These are phyloP conservation scores for Plectosphaerella sp. DNA, from an alignment of 2,329 filamentous ascomycete species.

Conservation along the genomic window DNA sequence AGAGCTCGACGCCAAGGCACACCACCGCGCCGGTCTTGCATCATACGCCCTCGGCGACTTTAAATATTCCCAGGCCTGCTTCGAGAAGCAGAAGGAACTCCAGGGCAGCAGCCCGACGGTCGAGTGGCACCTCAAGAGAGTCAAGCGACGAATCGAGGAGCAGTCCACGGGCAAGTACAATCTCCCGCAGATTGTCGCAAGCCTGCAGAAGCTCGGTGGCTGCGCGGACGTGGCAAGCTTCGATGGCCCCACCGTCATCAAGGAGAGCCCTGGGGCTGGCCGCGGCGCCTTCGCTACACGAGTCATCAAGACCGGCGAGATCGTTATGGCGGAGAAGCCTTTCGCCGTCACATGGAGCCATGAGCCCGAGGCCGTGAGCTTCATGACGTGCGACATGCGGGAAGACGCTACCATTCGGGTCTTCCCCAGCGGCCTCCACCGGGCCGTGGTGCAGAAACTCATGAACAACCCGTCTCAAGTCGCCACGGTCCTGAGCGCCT, in stretches of 20 bases:
- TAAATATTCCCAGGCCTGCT: conserved; percentile 15
- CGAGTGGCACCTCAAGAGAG: conserved; percentile 12
- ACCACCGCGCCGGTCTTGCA: conserved; percentile 23
- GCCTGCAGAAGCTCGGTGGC: conserved; percentile 19
- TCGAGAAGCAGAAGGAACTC: conserved; percentile 16
- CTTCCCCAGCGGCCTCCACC: conserved; percentile 24
- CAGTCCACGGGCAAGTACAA: conserved; percentile 15
- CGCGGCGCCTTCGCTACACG: conserved; percentile 30
- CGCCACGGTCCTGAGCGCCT: conserved; percentile 15
- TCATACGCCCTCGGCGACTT: conserved; percentile 22
- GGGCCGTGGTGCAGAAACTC: conserved; percentile 17
- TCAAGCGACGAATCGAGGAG: conserved; percentile 18
- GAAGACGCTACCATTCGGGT: conserved; percentile 21
- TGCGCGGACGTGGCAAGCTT: conserved; percentile 24
- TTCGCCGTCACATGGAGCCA: conserved; percentile 24
- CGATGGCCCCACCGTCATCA: conserved; percentile 18
- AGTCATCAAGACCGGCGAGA: conserved; percentile 23
- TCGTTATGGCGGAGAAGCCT: conserved; percentile 31
- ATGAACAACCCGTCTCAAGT: conserved; percentile 20
- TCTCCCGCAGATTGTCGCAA: conserved; percentile 14
- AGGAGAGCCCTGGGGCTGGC: conserved; percentile 19
- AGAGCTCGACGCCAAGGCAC: conserved; percentile 24
- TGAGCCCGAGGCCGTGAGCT: conserved; percentile 21
- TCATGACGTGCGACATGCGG: conserved; percentile 24
- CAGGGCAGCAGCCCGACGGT: conserved; percentile 17